phyloP scores from a whole-genome alignment of 495 filamentous ascomycete genomes.

The Penicillium chermesinum region DNA sequence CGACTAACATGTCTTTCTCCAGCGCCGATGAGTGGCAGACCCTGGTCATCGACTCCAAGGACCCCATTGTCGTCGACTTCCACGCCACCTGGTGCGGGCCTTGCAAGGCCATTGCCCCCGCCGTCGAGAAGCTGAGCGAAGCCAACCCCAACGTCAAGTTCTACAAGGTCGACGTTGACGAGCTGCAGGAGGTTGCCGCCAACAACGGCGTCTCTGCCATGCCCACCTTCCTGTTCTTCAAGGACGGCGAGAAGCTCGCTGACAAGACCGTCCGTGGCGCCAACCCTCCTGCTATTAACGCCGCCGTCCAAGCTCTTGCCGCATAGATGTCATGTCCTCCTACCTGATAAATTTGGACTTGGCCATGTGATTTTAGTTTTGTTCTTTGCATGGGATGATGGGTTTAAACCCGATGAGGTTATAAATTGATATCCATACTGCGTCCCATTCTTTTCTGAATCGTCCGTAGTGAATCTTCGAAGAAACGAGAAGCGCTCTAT shows the following conservation, averaged over 20 bases:
- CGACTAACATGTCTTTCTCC: slow-evolving; percentile 10
- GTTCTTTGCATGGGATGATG: neutral
- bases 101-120: slow-evolving; percentile 83
- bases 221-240: slow-evolving; percentile 90
- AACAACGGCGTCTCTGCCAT: slow-evolving; percentile 86
- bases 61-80: slow-evolving; percentile 75
- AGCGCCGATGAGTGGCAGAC: slow-evolving; percentile 57
- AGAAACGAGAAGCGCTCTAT: no score
- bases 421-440: no score
- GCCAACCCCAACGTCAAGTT: slow-evolving; percentile 57
- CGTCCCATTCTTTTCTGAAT: no score
- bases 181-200: slow-evolving; percentile 66
- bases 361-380: neutral
- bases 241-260: slow-evolving; percentile 59
- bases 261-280: slow-evolving; percentile 71
- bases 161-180: slow-evolving; percentile 91
- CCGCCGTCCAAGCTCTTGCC: slow-evolving; percentile 38
- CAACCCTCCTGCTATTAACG: slow-evolving; percentile 59
- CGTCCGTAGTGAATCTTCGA: no score
- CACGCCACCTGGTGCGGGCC: slow-evolving; percentile 92
- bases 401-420: neutral
- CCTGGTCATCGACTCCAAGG: slow-evolving; percentile 31
- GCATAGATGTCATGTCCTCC: slow-evolving; percentile 1
- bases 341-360: neutral
- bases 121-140: slow-evolving; percentile 59